phyloP scores from a whole-genome alignment of 306 rosid genomes.

The Notholithocarpus densiflorus region DNA sequence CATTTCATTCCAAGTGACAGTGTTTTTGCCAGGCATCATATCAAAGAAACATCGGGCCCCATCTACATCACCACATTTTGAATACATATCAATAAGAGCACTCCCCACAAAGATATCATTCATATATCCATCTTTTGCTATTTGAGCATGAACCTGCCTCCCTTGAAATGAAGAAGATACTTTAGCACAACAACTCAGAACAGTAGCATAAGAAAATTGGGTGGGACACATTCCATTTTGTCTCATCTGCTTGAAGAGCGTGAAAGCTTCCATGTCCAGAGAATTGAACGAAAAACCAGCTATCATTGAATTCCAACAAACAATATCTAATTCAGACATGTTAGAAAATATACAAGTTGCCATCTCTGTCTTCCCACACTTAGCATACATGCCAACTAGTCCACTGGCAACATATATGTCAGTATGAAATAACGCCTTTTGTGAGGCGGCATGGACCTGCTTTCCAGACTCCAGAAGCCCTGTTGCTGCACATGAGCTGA shows the following conservation, averaged over 20 bases:
- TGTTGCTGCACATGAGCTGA: constrained; percentile 62
- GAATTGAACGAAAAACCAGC: constrained; percentile 59
- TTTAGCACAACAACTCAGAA: constrained; percentile 58
- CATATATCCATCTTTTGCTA: constrained; percentile 55
- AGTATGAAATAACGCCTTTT: constrained; percentile 33
- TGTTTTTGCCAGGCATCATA: constrained; percentile 49
- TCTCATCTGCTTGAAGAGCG: constrained; percentile 51
- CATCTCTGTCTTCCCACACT: constrained; percentile 60
- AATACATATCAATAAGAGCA: constrained; percentile 70
- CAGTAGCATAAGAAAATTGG: constrained; percentile 62
- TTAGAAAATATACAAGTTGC: constrained; percentile 48
- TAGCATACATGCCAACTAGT: constrained; percentile 65
- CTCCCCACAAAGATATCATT: constrained; percentile 66
- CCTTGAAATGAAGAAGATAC: constrained; percentile 67
- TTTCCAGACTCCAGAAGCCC: constrained; percentile 54
- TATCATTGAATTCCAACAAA: constrained; percentile 83
- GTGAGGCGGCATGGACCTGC: constrained; percentile 62
- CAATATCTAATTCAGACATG: constrained; percentile 52
- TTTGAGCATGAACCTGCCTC: constrained; percentile 60
- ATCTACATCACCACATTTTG: constrained; percentile 64
- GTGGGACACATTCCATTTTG: constrained; percentile 46
- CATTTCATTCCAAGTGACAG: constrained; percentile 78
- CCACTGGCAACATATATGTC: constrained; percentile 66
- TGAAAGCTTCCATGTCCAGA: constrained; percentile 61
- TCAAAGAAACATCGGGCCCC: constrained; percentile 47